Conservation (phyloP, 148 eudicot genomes). For the Chenopodium quinoa region DNA sequence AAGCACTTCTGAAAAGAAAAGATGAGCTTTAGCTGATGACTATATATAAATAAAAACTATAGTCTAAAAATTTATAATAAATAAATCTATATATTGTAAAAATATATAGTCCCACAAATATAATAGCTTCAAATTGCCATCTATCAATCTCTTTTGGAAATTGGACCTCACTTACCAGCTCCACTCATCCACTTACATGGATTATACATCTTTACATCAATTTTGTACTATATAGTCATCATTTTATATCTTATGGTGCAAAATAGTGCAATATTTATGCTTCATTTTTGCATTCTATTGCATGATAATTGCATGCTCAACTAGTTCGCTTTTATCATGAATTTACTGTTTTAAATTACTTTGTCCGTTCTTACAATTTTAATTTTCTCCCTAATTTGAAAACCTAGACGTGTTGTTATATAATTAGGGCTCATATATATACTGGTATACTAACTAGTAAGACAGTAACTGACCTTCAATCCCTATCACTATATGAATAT, state of each 20-base stretch:
- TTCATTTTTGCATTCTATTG: neutral
- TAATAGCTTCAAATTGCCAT: constrained; percentile 22
- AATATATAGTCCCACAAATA: constrained; percentile 24
- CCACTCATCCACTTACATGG: constrained; percentile 26
- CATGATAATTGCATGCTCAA: neutral
- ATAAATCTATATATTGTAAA: too few relatives aligned
- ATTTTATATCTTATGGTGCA: neutral
- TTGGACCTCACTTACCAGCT: constrained; percentile 59
- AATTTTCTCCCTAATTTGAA: neutral
- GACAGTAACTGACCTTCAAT: too few relatives aligned
- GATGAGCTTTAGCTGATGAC: neutral
- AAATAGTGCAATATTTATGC: neutral
- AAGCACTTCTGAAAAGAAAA: constrained; percentile 6
- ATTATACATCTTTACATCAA: neutral
- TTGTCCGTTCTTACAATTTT: neutral
- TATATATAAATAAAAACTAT: neutral
- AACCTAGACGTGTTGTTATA: too few relatives aligned
- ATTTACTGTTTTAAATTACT: neutral
- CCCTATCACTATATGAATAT: too few relatives aligned
- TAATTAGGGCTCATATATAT: too few relatives aligned
- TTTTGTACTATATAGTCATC: neutral
- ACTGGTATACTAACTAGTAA: too few relatives aligned
- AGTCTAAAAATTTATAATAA: too few relatives aligned
- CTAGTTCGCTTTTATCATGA: neutral
- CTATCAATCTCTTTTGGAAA: constrained; percentile 77